phyloP scores from a whole-genome alignment of 1,139 yeast species.

The Groenewaldozyma auringiensis region DNA sequence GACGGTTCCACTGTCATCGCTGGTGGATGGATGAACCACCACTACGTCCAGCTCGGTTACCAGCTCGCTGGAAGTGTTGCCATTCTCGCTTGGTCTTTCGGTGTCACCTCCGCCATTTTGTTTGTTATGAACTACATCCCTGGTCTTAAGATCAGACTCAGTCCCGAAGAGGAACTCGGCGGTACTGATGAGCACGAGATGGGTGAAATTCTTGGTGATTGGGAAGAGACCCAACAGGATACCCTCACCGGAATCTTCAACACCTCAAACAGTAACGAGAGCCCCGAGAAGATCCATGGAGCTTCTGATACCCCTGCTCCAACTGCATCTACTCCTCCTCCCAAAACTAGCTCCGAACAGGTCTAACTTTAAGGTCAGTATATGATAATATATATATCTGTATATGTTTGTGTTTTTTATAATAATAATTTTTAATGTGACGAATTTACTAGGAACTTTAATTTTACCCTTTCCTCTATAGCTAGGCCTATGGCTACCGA shows the following conservation, averaged over 20 bases:
- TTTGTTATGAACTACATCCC: conserved; percentile 74
- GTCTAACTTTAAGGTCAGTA: not conserved
- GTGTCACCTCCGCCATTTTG: conserved; percentile 63
- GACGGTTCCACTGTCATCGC: conserved; percentile 51
- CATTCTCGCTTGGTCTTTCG: conserved; percentile 73
- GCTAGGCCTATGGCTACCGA: no score
- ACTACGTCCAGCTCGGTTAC: conserved; percentile 83
- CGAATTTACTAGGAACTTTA: not conserved
- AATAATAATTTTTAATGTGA: not conserved
- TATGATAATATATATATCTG: no score
- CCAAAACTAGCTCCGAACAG: not conserved
- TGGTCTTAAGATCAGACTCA: conserved; percentile 70
- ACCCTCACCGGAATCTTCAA: not conserved
- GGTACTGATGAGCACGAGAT: conserved; percentile 88
- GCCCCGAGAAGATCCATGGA: not conserved
- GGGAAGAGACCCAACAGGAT: conserved; percentile 1
- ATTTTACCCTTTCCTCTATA: not conserved
- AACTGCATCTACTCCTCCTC: not conserved
- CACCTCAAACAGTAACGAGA: not conserved
- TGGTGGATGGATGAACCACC: conserved; percentile 94
- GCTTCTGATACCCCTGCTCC: not conserved
- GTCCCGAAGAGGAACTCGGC: conserved; percentile 80
- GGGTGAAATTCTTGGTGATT: conserved; percentile 53
- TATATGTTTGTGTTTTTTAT: no score
- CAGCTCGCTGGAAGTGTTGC: conserved; percentile 82